Evolutionary conservation across 2,329 filamentous ascomycete species (phyloP).

Genomic region (Hymenoscyphus repandus): DNA sequence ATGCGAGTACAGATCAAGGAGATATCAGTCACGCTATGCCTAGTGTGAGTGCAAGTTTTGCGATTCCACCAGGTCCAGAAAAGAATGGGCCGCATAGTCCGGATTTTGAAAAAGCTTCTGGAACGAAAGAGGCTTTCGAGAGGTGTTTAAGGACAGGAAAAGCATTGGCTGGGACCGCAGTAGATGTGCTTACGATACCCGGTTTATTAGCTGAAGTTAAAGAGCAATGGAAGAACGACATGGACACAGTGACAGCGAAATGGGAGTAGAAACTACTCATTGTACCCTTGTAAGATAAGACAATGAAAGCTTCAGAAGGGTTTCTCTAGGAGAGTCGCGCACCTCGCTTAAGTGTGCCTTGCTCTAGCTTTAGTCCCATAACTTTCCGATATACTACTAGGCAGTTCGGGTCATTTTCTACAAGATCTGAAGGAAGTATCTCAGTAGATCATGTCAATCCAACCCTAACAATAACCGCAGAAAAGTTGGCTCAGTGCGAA

Average conservation of each 20-base stretch:
- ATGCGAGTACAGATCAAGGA: background rate
- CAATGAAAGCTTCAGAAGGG: background rate
- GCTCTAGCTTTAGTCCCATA: no score
- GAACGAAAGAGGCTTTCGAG: background rate
- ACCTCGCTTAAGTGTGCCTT: no score
- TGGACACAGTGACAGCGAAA: background rate
- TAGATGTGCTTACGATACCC: background rate
- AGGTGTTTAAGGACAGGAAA: background rate
- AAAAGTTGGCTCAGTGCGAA: no score
- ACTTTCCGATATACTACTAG: no score
- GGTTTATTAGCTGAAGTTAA: background rate
- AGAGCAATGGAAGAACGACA: background rate
- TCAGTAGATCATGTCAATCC: no score
- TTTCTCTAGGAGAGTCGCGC: background rate
- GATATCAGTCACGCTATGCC: background rate
- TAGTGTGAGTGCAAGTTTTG: background rate
- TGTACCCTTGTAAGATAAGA: background rate
- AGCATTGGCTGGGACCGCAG: background rate
- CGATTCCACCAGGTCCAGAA: background rate
- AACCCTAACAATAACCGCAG: no score
- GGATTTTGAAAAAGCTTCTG: background rate
- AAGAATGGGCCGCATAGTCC: background rate
- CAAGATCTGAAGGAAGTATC: no score
- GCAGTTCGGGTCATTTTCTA: no score
- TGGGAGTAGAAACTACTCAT: no score